Conservation (phyloP, 768 basidiomycete species). For the Tephrocybe rancida region DNA sequence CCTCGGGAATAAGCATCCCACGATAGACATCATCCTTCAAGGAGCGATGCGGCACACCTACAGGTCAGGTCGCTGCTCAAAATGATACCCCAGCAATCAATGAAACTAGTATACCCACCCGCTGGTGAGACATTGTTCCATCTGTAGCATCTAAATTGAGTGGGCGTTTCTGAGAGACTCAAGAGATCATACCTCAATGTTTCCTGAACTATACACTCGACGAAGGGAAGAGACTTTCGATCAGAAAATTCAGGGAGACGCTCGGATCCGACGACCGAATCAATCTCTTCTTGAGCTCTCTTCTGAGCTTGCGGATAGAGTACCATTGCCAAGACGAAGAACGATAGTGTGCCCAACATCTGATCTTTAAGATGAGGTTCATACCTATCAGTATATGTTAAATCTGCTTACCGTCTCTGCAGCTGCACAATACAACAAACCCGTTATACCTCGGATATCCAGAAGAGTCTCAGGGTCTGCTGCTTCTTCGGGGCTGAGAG, state of each 20-base stretch:
- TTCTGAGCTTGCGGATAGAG: constrained; percentile 35
- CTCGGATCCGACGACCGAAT: constrained; percentile 33
- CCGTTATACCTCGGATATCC: constrained; percentile 23
- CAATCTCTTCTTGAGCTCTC: constrained; percentile 44
- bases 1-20: constrained; percentile 20
- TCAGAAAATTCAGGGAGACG: constrained; percentile 39
- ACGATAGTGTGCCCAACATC: constrained; percentile 31
- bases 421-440: constrained; percentile 28
- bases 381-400: no score
- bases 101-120: constrained; percentile 13
- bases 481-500: constrained; percentile 1
- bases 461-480: not conserved
- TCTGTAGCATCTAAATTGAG: not conserved
- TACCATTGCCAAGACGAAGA: constrained; percentile 42
- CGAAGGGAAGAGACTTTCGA: constrained; percentile 33
- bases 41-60: constrained; percentile 17
- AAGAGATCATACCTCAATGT: constrained; percentile 12
- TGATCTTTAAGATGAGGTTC: constrained; percentile 5
- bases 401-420: constrained; percentile 40
- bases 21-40: constrained; percentile 38
- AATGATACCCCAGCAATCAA: not conserved
- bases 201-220: constrained; percentile 36
- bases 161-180: not conserved
- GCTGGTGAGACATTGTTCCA: constrained; percentile 21
- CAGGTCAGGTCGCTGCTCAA: not conserved